Evolutionary conservation across 768 basidiomycete species (phyloP), one percentile per base, ranked within the genome.

Genomic region (Tephrocybe sp.): DNA sequence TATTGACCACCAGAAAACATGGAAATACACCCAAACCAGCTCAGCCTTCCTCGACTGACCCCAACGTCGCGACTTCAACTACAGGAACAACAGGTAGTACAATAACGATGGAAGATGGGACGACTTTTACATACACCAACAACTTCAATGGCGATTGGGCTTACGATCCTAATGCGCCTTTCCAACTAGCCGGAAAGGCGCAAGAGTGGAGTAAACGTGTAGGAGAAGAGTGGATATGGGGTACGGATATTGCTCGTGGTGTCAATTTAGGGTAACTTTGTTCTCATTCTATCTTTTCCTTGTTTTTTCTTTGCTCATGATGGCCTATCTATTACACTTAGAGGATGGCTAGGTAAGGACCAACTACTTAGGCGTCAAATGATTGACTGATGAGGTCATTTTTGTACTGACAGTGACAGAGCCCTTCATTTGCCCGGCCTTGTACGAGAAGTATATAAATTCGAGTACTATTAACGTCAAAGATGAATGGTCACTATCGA

Each of bases 91-190:
- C 80, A 49, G 92, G 91, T 11, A 86, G 80, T 48, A 68, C 70
- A 12, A 70, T 93, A 37, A 83, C 77, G 2, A 75, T 78, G 59
- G 88, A 84, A 2, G 83, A 93, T 60, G 93, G 93, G 9, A 75
- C 82, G 3, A 86, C 76, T 2, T 88, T 92, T 70, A 84, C 75
- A 1, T 97, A 97, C 67, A 61, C 63, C 36, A 97, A 94, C 63
- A 45, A 74, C 7, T 89, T 89, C 58, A 91, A 89, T 46, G 93
- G 94, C 0, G 77, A 72, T 57, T 97, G 93, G 92, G 84, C 82
- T 42, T 75, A 72, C 57, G 82, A 93, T 65, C 79, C 85, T 2
- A 72, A 72, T 10, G 69, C 83, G 52, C 91, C 91, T 2, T 88
- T 91, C 66, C 79, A 77, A 58, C 75, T 79, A 59, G 80, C 81